These are phyloP conservation scores for Microdochium bolleyi DNA, from an alignment of 2,329 filamentous ascomycete species.

Conservation along the genomic window DNA sequence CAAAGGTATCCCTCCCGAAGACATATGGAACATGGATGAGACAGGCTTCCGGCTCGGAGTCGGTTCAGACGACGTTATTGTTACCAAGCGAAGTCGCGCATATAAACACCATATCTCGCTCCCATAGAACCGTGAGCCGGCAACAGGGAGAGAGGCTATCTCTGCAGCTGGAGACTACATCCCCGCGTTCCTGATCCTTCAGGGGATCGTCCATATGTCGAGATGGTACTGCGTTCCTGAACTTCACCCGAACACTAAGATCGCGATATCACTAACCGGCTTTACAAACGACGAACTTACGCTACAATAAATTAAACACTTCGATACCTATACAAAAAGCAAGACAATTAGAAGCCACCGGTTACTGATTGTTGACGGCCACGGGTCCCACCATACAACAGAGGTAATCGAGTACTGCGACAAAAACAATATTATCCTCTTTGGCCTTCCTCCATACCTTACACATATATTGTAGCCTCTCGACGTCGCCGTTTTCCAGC, in stretches of 20 bases:
- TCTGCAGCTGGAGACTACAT: conserved; percentile 1
- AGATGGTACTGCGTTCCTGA: background rate
- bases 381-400: conserved; percentile 8
- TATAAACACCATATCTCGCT: conserved; percentile 1
- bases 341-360: background rate
- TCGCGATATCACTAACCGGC: background rate
- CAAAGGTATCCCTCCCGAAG: background rate
- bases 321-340: background rate
- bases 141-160: conserved; percentile 4
- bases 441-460: conserved; percentile 11
- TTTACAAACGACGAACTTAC: background rate
- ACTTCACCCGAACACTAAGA: conserved; percentile 1
- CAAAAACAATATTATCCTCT: conserved; percentile 8
- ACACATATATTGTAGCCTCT: conserved; percentile 13
- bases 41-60: conserved; percentile 3
- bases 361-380: conserved; percentile 9
- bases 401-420: conserved; percentile 11
- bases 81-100: conserved; percentile 2
- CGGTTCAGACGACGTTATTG: conserved; percentile 1
- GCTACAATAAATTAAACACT: background rate
- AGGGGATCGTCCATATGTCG: conserved; percentile 2
- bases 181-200: conserved; percentile 5
- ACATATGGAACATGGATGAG: conserved; percentile 5
- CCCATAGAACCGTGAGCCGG: conserved; percentile 5
- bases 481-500: conserved; percentile 5